Evolutionary conservation across 1,284 basidiomycete species (phyloP), one percentile per base, ranked within the genome.

Genomic region (Rhodofomes roseus): DNA sequence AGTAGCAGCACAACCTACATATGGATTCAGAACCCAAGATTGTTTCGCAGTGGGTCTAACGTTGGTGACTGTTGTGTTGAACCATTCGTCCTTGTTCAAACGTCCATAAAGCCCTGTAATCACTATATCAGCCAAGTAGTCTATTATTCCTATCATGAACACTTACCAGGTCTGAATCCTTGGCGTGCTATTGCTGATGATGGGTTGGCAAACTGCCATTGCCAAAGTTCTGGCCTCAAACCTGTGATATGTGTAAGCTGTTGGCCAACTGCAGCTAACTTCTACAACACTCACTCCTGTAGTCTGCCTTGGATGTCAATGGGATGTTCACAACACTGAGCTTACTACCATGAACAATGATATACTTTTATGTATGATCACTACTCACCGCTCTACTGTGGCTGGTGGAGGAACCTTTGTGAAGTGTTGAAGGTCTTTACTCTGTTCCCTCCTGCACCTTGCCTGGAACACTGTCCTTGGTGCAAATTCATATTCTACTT

Each of bases 21-120:
- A 78, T 11, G 87, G 86, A 65, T 91, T 81, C 12, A 92, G 72
- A 5, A 90, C 84, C 51, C 76, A 77, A 63, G 80, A 80, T 64
- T 91, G 89, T 67, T 90, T 91, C 3, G 87, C 89, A 1, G 82
- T 90, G 0, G 89, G 89, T 54, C 83, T 82, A 40, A 91, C 77
- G 58, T 91, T 89, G 0, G 88, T 89, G 16, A 90, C 85, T 0
- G 84, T 89, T 0, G 89, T 90, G 51, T 80, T 79, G 67, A 91
- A 91, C 68, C 78, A 82, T 3, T 66, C 66, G 22, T 82, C 69
- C 50, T 72, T 69, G 62, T 86, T 80, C 16, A 89, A 74, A 11
- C 89, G 79, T 11, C 82, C 83, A 61, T 89, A 91, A 36, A 81
- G 67, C 22, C 81, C 87, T 87, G 57, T n/a, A 44, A 2, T 1